Evolutionary conservation across 148 eudicot genomes (phyloP), one percentile per base, ranked within the genome.

Genomic region (Diospyros kaki): DNA sequence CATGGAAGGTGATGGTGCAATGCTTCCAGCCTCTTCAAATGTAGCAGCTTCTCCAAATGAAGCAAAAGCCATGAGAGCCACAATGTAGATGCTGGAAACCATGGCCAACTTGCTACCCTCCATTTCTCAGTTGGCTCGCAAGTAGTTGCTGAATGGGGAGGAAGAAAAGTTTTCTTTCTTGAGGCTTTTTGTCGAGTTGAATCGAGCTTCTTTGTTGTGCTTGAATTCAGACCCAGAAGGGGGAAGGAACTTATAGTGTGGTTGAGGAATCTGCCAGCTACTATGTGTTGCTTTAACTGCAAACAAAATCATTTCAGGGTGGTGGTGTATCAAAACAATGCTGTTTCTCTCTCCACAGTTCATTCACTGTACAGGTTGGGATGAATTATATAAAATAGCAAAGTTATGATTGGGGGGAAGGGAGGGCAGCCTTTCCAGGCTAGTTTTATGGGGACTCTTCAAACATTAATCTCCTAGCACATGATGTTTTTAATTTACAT

Each of bases 1-100:
- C 86, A 81, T 79, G 4, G 52, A 4, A 4, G 86, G 89, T 59
- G 81, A 48, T 42, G 89, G 89, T 13, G 89, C 86, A 56, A 73
- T 73, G 43, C 73, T 45, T 64, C 77, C 73, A 10, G 60, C 73
- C 65, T 67, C 77, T 51, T 77, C 86, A 2, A 60, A 8, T 13
- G 53, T 62, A 55, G 76, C 72, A 1, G 68, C 82, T 1, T 66
- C 63, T 15, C 80, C 82, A 17, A 66, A 64, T 7, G 76, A 18
- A 6, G 79, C 62, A 15, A 77, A 73, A 6, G 82, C 60, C 11
- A 80, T 58, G 62, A 73, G n/a, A 43, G 75, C 67, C 77, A 77
- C 42, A 9, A 80, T 9, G 28, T 56, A 43, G 52, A 76, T 74
- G 11, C 78, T 71, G 58, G 83, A 62, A 41, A 75, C 70, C 54